Conservation (phyloP, 1,139 yeast species). For the Kodamaea anthophila region DNA sequence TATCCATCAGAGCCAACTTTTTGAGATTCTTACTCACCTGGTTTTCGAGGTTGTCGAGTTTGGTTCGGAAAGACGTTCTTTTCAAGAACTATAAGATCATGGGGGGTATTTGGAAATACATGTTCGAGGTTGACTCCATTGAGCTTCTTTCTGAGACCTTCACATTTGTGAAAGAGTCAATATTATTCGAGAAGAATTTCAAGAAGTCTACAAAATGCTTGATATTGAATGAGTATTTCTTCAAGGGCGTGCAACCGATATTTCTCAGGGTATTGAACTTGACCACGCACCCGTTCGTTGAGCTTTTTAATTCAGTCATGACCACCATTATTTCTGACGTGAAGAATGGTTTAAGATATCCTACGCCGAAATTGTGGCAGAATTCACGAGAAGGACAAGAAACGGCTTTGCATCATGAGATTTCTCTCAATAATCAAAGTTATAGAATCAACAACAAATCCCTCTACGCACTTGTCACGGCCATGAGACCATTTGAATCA, state of each 20-base stretch:
- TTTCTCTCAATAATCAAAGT: slow-evolving; percentile 38
- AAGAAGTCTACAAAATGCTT: slow-evolving; percentile 67
- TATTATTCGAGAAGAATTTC: slow-evolving; percentile 56
- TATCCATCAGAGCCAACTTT: slow-evolving; percentile 52
- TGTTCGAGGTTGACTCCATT: slow-evolving; percentile 48
- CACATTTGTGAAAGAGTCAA: slow-evolving; percentile 40
- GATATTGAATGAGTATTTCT: slow-evolving; percentile 71
- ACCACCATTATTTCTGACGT: slow-evolving; percentile 39
- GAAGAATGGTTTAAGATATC: slow-evolving; percentile 57
- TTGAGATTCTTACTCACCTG: slow-evolving; percentile 57
- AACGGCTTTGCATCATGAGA: slow-evolving; percentile 7
- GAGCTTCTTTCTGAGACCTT: slow-evolving; percentile 38
- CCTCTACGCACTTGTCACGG: slow-evolving; percentile 54
- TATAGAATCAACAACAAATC: slow-evolving; percentile 64
- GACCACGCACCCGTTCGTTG: slow-evolving; percentile 11
- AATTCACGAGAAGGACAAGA: slow-evolving; percentile 13
- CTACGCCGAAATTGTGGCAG: slow-evolving; percentile 55
- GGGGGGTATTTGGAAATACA: slow-evolving; percentile 58
- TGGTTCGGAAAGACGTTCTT: slow-evolving; percentile 59
- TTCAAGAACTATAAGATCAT: slow-evolving; percentile 51
- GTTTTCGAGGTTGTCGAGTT: slow-evolving; percentile 40
- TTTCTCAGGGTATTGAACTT: slow-evolving; percentile 32
- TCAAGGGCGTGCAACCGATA: slow-evolving; percentile 52
- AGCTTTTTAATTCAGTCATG: slow-evolving; percentile 44
- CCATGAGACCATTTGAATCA: slow-evolving; percentile 79